Percentiles rank a stretch among this genome's conserved stretches.
These are phyloP conservation scores for Linderina pennispora DNA, from an alignment of 192 early-diverging fungal species.

Conservation along the genomic window DNA sequence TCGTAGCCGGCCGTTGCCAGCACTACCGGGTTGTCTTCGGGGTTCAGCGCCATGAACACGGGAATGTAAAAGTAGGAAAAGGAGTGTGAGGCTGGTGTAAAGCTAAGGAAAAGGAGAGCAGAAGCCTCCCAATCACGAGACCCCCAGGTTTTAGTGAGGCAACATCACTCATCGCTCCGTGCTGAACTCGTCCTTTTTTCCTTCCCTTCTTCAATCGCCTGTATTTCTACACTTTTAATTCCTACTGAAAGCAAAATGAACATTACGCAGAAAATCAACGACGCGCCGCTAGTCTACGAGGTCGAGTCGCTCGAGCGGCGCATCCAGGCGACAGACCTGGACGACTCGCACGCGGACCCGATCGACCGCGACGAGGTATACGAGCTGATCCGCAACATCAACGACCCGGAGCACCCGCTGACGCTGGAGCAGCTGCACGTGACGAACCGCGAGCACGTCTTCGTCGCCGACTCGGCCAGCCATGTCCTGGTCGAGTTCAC, in stretches of 20 bases:
- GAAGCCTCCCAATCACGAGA: background rate
- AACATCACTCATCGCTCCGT: too few relatives aligned
- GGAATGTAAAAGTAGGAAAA: background rate
- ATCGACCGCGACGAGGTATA: slow-evolving; percentile 90
- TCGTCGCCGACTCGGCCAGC: slow-evolving; percentile 64
- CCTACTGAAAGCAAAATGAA: slow-evolving; percentile 17
- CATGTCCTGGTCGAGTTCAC: slow-evolving; percentile 81
- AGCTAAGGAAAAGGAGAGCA: background rate
- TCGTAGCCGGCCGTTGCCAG: slow-evolving; percentile 46
- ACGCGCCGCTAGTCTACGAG: slow-evolving; percentile 78
- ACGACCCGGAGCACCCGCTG: slow-evolving; percentile 97
- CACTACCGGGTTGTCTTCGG: slow-evolving; percentile 44
- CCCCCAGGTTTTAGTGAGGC: too few relatives aligned
- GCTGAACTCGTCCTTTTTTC: background rate
- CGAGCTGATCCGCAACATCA: slow-evolving; percentile 92
- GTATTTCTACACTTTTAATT: background rate
- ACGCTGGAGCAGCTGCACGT: slow-evolving; percentile 98
- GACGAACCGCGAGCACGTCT: slow-evolving; percentile 77
- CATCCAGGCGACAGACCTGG: slow-evolving; percentile 53
- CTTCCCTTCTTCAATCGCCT: background rate
- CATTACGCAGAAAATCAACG: slow-evolving; percentile 59
- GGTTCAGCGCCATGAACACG: too few relatives aligned
- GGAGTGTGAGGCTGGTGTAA: background rate
- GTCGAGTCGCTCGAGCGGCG: slow-evolving; percentile 40
- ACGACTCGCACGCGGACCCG: slow-evolving; percentile 66